Evolutionary conservation across 2,329 filamentous ascomycete genomes (phyloP).

Genomic region (Proliferodiscus dingleyae): DNA sequence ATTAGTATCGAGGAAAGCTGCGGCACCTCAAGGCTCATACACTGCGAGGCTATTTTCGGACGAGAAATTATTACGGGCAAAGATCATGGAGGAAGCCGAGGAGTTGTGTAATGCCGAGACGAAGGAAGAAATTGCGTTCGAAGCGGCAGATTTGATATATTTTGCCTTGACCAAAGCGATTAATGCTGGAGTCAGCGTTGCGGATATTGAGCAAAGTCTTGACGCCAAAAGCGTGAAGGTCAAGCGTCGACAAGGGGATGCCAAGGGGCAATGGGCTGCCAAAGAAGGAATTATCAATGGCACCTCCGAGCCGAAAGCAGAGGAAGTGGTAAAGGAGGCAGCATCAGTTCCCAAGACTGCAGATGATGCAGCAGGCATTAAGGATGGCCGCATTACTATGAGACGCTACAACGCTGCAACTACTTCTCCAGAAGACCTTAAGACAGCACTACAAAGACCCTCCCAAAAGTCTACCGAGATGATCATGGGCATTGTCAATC

Average conservation of each 20-base stretch:
- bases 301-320: slow-evolving; percentile 26
- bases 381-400: slow-evolving; percentile 70
- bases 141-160: slow-evolving; percentile 92
- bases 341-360: slow-evolving; percentile 45
- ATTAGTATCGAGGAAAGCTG: slow-evolving; percentile 71
- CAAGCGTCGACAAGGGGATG: slow-evolving; percentile 86
- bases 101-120: slow-evolving; percentile 85
- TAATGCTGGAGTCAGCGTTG: slow-evolving; percentile 74
- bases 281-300: slow-evolving; percentile 62
- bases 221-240: slow-evolving; percentile 95
- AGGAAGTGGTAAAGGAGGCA: slow-evolving; percentile 42
- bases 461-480: slow-evolving; percentile 93
- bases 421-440: slow-evolving; percentile 59
- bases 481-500: slow-evolving; percentile 84
- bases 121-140: slow-evolving; percentile 81
- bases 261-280: slow-evolving; percentile 87
- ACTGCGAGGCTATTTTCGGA: slow-evolving; percentile 91
- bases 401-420: slow-evolving; percentile 67
- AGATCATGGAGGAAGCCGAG: slow-evolving; percentile 98
- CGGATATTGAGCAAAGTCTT: slow-evolving; percentile 87
- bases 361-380: slow-evolving; percentile 44
- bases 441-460: slow-evolving; percentile 74
- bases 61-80: slow-evolving; percentile 80
- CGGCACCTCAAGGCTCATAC: slow-evolving; percentile 85
- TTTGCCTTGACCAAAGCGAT: slow-evolving; percentile 91